Evolutionary conservation across 2,329 filamentous ascomycete genomes (phyloP), one percentile per base, ranked within the genome.

Genomic region (Colletotrichum sp.): DNA sequence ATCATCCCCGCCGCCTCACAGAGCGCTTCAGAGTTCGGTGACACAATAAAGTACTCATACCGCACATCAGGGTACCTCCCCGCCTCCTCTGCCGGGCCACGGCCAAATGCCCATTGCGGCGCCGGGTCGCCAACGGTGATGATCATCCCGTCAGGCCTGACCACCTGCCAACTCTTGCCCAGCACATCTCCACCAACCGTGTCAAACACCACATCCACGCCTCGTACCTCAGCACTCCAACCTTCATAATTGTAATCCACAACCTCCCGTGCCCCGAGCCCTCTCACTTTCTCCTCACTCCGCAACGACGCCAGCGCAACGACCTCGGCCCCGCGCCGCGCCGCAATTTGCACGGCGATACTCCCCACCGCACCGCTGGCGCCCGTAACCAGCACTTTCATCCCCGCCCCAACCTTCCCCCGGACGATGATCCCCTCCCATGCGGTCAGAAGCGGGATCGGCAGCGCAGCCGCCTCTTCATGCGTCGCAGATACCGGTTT

Each of bases 41-140:
- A 77, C 7, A 84, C 79, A 8, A 84, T 69, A 18, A 85, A 85
- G 18, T 84, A 82, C 1, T 79, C 70, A 55, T 80, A 81, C 16
- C 61, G 79, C 3, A 84, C 81, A 0, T 71, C 64, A 0, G 81
- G 82, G 4, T 81, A 67, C 0, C 21, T 36, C 2, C 39, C 48
- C 1, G 78, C 21, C 70, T 84, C 81, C 0, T 75, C 65, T 0
- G 82, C 80, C 7, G 76, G 36, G 2, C 59, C 78, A 4, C 67
- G 52, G 0, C 76, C 78, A n/a, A 81, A 83, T 0, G 83, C 83
- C 84, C 84, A 85, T 0, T 72, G 18, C 0, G 83, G 83, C 0
- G 83, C 79, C 8, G 84, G 83, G 59, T 84, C 84, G 4, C 78
- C 83, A 0, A 86, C 80, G 0, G 85, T 85, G 0, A 86, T 79